phyloP scores from a whole-genome alignment of 495 filamentous ascomycete species.

The Lentithecium fluviatile region DNA sequence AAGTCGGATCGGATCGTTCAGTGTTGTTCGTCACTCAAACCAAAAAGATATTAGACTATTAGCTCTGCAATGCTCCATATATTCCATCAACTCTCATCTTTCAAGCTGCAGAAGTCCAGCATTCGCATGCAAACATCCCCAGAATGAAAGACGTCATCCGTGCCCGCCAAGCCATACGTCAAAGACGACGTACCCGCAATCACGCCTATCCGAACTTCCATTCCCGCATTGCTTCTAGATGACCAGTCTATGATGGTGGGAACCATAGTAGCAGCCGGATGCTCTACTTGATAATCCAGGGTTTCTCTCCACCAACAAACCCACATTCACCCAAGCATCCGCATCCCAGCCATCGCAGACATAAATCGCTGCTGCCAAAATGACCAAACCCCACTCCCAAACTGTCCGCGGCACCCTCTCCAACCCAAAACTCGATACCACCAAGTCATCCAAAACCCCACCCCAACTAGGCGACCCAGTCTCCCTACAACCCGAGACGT shows the following conservation, averaged over 20 bases:
- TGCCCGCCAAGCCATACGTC: not conserved
- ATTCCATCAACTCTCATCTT: too few relatives aligned
- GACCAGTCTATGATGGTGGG: not conserved
- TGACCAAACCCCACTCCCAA: constrained; percentile 20
- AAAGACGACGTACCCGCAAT: not conserved
- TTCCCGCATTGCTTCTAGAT: not conserved
- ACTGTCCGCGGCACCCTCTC: constrained; percentile 28
- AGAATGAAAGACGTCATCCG: constrained; percentile 9
- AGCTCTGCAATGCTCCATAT: constrained; percentile 1
- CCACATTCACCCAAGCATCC: too few relatives aligned
- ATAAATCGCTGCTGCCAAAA: not conserved
- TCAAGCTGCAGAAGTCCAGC: not conserved
- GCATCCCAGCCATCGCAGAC: too few relatives aligned
- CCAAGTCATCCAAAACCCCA: not conserved
- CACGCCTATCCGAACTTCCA: not conserved
- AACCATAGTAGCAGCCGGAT: not conserved
- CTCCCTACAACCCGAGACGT: constrained; percentile 2
- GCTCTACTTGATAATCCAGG: too few relatives aligned
- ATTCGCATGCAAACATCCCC: not conserved
- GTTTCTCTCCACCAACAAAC: too few relatives aligned
- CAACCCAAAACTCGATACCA: constrained; percentile 10
- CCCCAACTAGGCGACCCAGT: constrained; percentile 6
- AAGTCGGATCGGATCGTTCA: too few relatives aligned
- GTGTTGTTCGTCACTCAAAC: too few relatives aligned
- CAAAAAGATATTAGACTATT: too few relatives aligned